Evolutionary conservation across 2,329 filamentous ascomycete species (phyloP).

Genomic region (Neopestalotiopsis clavispora): DNA sequence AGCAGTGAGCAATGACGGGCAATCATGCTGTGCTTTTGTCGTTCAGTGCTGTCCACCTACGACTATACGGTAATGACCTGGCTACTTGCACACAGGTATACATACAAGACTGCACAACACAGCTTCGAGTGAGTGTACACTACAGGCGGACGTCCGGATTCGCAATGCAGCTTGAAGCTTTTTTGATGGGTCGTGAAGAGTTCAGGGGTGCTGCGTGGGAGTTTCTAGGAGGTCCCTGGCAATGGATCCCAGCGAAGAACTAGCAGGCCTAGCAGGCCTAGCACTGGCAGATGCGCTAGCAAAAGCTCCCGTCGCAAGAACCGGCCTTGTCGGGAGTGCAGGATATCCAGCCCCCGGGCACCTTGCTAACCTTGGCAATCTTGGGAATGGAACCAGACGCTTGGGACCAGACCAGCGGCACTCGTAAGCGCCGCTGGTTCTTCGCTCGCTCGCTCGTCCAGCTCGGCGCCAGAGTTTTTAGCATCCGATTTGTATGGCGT

Average conservation of each 20-base stretch:
- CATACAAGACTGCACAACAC: too few species aligned
- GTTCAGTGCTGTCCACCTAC: background rate
- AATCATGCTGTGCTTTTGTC: background rate
- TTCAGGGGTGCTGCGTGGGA: constrained; percentile 4
- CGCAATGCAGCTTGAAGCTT: constrained; percentile 12
- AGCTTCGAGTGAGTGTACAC: background rate
- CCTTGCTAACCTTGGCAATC: background rate
- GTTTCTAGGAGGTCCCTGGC: background rate
- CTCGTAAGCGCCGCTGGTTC: too few species aligned
- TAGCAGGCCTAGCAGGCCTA: background rate
- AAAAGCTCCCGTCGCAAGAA: background rate
- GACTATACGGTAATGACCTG: background rate
- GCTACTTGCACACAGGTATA: too few species aligned
- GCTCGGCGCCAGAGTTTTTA: background rate
- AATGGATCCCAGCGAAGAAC: background rate
- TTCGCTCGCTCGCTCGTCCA: background rate
- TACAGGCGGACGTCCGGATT: constrained; percentile 2
- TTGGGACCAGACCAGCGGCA: background rate
- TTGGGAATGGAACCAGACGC: background rate
- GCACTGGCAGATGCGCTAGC: background rate
- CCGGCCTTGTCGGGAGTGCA: background rate
- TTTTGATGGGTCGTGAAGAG: constrained; percentile 3
- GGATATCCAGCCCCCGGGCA: background rate
- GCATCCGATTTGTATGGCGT: background rate
- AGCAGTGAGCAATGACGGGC: background rate